Evolutionary conservation across 1,284 basidiomycete species (phyloP).

Genomic region (Trichosporon inkin): DNA sequence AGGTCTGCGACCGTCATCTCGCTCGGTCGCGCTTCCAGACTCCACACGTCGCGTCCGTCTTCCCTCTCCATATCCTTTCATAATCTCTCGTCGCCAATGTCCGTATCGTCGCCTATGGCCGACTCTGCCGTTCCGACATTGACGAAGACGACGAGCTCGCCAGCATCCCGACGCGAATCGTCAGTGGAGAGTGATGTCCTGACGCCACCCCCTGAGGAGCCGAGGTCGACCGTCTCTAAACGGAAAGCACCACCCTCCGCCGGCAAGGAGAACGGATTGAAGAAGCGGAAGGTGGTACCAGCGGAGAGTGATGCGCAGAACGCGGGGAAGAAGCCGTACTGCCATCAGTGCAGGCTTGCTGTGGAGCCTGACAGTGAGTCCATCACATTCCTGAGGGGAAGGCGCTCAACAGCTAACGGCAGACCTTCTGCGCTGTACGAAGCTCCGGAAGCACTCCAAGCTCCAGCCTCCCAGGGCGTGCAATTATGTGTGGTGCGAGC

Average conservation of each 20-base stretch:
- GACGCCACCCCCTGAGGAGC: background rate
- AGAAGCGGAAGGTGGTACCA: constrained; percentile 7
- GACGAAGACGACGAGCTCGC: background rate
- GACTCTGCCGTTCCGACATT: background rate
- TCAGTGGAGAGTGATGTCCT: background rate
- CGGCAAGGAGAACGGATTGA: background rate
- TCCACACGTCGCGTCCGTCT: background rate
- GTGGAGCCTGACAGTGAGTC: constrained; percentile 17
- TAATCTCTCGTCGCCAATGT: background rate
- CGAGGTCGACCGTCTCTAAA: background rate
- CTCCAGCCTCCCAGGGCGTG: constrained; percentile 22
- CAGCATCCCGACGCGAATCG: background rate
- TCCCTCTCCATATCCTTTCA: background rate
- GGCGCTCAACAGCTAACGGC: background rate
- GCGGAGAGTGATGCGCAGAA: background rate
- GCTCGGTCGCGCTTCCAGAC: background rate
- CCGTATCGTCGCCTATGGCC: constrained; percentile 26
- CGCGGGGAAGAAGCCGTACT: constrained; percentile 27
- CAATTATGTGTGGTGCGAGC: constrained; percentile 34
- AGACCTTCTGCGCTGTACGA: constrained; percentile 34
- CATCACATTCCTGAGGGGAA: background rate
- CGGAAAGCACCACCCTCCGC: background rate
- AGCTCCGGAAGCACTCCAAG: constrained; percentile 25
- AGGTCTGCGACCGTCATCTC: background rate
- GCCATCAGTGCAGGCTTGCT: constrained; percentile 28